phyloP scores from a whole-genome alignment of 208 protist genomes.

The Wallacemonas sp. region DNA sequence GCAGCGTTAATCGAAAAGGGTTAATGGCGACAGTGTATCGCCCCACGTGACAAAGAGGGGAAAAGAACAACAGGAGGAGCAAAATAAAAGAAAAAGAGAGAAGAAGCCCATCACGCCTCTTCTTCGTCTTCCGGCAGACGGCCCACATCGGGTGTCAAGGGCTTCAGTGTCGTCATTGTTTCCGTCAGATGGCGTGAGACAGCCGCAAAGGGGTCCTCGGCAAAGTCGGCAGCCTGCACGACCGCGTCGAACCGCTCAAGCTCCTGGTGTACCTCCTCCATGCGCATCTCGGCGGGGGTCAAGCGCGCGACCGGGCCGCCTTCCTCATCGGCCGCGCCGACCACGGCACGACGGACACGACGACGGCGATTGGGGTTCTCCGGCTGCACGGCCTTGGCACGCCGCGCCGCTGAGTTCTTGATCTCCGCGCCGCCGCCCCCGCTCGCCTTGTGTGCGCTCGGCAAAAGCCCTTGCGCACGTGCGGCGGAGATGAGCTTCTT shows the following conservation, averaged over 20 bases:
- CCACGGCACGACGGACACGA: background rate
- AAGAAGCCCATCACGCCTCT: background rate
- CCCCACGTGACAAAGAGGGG: too few species aligned
- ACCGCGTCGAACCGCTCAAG: slow-evolving; percentile 63
- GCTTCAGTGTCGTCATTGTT: slow-evolving; percentile 69
- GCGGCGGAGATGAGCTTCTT: slow-evolving; percentile 15
- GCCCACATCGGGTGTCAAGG: slow-evolving; percentile 76
- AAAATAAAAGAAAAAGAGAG: background rate
- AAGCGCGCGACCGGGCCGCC: background rate
- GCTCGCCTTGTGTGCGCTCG: background rate
- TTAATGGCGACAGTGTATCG: too few species aligned
- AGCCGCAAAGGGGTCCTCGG: slow-evolving; percentile 56
- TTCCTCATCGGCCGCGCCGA: background rate
- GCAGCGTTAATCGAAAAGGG: background rate
- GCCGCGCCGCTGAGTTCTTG: too few species aligned
- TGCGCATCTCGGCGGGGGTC: slow-evolving; percentile 43
- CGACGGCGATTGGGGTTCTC: slow-evolving; percentile 9
- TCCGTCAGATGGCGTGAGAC: slow-evolving; percentile 57
- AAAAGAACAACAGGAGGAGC: background rate
- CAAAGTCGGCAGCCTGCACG: slow-evolving; percentile 44
- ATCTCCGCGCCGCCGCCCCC: too few species aligned
- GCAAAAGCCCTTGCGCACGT: slow-evolving; percentile 26
- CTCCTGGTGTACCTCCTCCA: slow-evolving; percentile 55
- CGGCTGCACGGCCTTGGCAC: background rate
- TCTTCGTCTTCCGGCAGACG: slow-evolving; percentile 21